Conservation (phyloP, 2,329 filamentous ascomycete species). For the Malbranchea zuffiana region DNA sequence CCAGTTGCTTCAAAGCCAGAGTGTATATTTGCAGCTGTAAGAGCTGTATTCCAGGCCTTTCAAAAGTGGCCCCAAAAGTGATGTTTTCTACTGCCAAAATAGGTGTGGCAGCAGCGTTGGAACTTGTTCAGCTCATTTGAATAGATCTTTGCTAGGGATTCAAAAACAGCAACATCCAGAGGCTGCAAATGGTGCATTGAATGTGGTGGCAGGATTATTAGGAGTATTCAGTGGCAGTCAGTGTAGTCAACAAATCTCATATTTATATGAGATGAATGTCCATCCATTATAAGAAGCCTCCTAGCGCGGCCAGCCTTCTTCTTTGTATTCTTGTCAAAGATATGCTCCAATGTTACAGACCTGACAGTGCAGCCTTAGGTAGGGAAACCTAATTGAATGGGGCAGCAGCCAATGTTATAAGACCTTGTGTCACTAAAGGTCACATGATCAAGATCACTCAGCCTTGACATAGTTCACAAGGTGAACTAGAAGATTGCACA, state of each 20-base stretch:
- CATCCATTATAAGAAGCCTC: conserved; percentile 7
- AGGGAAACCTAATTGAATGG: too few species aligned
- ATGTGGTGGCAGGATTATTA: conserved; percentile 6
- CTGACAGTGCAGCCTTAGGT: too few species aligned
- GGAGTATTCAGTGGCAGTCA: background rate
- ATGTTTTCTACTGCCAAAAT: conserved; percentile 2
- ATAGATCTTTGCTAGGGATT: background rate
- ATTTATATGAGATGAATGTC: conserved; percentile 7
- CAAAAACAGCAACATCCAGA: conserved; percentile 6
- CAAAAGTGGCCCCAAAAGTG: conserved; percentile 5
- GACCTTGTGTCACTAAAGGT: too few species aligned
- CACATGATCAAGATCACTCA: too few species aligned
- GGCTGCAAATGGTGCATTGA: conserved; percentile 9
- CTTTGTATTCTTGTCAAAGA: conserved; percentile 2
- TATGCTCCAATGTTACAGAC: too few species aligned
- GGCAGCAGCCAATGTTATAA: too few species aligned
- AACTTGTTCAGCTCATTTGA: conserved; percentile 3
- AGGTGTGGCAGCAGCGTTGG: background rate
- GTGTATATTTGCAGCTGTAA: conserved; percentile 5
- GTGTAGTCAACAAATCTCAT: conserved; percentile 8
- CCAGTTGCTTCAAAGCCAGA: background rate
- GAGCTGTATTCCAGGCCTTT: background rate
- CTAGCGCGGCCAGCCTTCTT: background rate
- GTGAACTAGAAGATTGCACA: too few species aligned
- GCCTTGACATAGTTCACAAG: too few species aligned